These are phyloP conservation scores for Paratinospora sagittata DNA, from an alignment of 164 flowering plant genomes.

Conservation along the genomic window DNA sequence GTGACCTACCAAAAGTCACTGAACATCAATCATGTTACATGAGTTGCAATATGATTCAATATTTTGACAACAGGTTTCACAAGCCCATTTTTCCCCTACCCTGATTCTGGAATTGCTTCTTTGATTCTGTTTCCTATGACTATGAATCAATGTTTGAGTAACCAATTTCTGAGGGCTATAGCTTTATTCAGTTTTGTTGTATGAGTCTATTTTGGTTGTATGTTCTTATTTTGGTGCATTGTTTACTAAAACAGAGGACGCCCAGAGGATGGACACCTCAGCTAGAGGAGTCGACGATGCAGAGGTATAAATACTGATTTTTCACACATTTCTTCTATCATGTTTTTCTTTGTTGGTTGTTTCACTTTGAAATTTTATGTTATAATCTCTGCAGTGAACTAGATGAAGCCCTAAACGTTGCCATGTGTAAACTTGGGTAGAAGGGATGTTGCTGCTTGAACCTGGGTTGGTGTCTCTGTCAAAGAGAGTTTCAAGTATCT, in stretches of 20 bases:
- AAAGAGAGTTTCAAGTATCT: not conserved
- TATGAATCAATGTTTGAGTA: not conserved
- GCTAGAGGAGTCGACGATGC: too few species aligned
- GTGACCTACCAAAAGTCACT: too few species aligned
- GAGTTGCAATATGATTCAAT: not conserved
- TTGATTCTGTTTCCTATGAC: not conserved
- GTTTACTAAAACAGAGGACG: too few species aligned
- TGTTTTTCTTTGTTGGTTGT: not conserved
- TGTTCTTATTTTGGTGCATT: too few species aligned
- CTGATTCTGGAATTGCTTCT: not conserved
- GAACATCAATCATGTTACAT: too few species aligned
- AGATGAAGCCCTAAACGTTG: not conserved
- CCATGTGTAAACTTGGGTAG: not conserved
- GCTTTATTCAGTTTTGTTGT: too few species aligned
- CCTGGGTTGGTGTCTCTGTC: constrained; percentile 4
- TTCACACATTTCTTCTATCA: not conserved
- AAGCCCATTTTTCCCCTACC: not conserved
- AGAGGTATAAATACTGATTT: too few species aligned
- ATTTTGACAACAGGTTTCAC: not conserved
- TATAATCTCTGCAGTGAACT: constrained; percentile 12
- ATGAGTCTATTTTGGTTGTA: too few species aligned
- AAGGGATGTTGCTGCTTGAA: too few species aligned
- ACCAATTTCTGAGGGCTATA: too few species aligned
- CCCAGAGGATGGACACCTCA: too few species aligned
- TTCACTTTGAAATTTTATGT: not conserved